These are phyloP conservation scores for Naganishia kalamii DNA, from an alignment of 768 basidiomycete genomes.

Conservation along the genomic window DNA sequence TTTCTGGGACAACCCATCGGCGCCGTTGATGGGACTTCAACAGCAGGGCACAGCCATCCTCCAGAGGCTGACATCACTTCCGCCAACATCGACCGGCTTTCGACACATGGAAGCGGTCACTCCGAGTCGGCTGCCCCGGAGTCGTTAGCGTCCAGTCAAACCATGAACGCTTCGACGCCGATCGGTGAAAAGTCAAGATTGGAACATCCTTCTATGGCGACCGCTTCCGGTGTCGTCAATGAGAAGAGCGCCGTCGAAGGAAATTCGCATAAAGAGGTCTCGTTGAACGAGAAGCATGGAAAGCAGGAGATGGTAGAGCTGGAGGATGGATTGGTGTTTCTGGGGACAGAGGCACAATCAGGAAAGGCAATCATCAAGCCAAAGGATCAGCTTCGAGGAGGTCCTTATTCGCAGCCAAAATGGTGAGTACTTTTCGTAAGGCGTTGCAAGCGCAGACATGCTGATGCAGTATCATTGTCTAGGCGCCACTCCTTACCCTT, in stretches of 20 bases:
- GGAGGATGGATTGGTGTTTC: conserved; percentile 13
- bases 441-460: not conserved
- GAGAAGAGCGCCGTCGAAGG: not conserved
- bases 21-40: not conserved
- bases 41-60: not conserved
- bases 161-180: not conserved
- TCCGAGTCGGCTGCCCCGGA: not conserved
- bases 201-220: too few relatives aligned
- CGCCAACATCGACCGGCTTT: not conserved
- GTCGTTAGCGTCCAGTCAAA: conserved; percentile 3
- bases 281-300: not conserved
- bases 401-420: conserved; percentile 16
- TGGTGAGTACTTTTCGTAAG: not conserved
- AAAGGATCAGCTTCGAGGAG: conserved; percentile 6
- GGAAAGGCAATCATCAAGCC: conserved; percentile 22
- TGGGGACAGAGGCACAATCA: conserved; percentile 18
- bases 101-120: not conserved
- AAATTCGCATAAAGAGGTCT: not conserved
- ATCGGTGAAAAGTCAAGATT: not conserved
- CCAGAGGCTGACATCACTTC: not conserved
- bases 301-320: conserved; percentile 13
- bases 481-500: conserved; percentile 26
- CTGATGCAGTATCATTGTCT: not conserved
- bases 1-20: not conserved
- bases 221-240: not conserved